Percentiles rank a stretch among this genome's conserved stretches.
These are phyloP conservation scores for Alternaria triticina DNA, from an alignment of 2,329 filamentous ascomycete species.

Conservation along the genomic window DNA sequence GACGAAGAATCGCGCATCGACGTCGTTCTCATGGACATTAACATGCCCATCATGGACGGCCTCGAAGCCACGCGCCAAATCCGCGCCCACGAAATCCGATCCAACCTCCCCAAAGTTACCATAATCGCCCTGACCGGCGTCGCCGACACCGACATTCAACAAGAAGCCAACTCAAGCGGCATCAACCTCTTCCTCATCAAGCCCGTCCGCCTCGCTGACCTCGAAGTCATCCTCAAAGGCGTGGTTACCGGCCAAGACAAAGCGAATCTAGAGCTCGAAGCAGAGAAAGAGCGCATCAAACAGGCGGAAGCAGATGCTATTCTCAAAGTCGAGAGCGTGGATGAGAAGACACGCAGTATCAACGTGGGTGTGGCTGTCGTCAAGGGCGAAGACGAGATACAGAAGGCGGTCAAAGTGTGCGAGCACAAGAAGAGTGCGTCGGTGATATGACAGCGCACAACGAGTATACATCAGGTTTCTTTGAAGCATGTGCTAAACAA, in stretches of 20 bases:
- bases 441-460: not conserved
- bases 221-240: conserved; percentile 50
- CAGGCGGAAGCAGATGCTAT: conserved; percentile 4
- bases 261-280: conserved; percentile 22
- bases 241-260: conserved; percentile 40
- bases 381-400: conserved; percentile 1
- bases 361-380: conserved; percentile 10
- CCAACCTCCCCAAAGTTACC: conserved; percentile 50
- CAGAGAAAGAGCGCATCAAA: conserved; percentile 13
- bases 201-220: conserved; percentile 55
- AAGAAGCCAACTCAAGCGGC: conserved; percentile 60
- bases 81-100: conserved; percentile 55
- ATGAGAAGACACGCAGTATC: conserved; percentile 1
- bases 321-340: not conserved
- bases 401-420: not conserved
- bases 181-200: conserved; percentile 64
- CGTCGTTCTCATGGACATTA: conserved; percentile 47
- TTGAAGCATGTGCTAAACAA: not conserved
- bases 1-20: conserved; percentile 29
- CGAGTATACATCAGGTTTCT: not conserved
- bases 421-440: conserved; percentile 11
- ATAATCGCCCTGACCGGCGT: conserved; percentile 62
- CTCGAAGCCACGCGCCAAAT: conserved; percentile 49
- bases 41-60: conserved; percentile 49
- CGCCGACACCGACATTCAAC: conserved; percentile 57